These are phyloP conservation scores for Barnettozyma pratensis DNA, from an alignment of 805 yeast species.

Conservation along the genomic window DNA sequence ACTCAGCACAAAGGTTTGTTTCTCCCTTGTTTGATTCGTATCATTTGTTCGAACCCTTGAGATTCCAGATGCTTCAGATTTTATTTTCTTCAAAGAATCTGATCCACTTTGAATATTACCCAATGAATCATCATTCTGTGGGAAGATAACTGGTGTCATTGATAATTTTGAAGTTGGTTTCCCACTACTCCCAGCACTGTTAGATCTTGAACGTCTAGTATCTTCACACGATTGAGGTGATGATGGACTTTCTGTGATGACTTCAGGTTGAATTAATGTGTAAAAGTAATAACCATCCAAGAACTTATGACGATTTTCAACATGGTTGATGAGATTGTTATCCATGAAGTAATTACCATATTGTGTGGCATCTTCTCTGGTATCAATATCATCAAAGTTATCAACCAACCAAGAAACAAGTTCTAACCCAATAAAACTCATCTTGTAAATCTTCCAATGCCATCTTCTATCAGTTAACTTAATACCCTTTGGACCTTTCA, in stretches of 20 bases:
- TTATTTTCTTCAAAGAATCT: constrained; percentile 12
- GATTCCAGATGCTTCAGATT: constrained; percentile 4
- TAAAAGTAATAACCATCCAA: constrained; percentile 93
- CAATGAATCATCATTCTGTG: constrained; percentile 7
- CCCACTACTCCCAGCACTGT: constrained; percentile 9
- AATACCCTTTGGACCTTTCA: constrained; percentile 64
- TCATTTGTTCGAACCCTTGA: constrained; percentile 6
- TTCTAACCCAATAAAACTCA: constrained; percentile 82
- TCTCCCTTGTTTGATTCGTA: not conserved
- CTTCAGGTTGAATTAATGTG: constrained; percentile 34
- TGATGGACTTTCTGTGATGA: not conserved
- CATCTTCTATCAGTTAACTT: constrained; percentile 75
- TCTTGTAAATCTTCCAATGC: constrained; percentile 78
- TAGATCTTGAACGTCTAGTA: constrained; percentile 7
- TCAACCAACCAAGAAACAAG: constrained; percentile 82
- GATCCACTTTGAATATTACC: not conserved
- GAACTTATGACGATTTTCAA: constrained; percentile 75
- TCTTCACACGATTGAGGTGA: not conserved
- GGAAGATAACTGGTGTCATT: constrained; percentile 16
- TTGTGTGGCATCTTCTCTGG: constrained; percentile 75
- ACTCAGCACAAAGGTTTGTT: constrained; percentile 51
- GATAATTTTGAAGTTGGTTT: constrained; percentile 11
- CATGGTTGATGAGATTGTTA: constrained; percentile 70
- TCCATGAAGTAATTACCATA: constrained; percentile 79
- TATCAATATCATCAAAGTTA: constrained; percentile 71